These are phyloP conservation scores for Daedalea quercina DNA, from an alignment of 768 basidiomycete genomes.

Conservation along the genomic window DNA sequence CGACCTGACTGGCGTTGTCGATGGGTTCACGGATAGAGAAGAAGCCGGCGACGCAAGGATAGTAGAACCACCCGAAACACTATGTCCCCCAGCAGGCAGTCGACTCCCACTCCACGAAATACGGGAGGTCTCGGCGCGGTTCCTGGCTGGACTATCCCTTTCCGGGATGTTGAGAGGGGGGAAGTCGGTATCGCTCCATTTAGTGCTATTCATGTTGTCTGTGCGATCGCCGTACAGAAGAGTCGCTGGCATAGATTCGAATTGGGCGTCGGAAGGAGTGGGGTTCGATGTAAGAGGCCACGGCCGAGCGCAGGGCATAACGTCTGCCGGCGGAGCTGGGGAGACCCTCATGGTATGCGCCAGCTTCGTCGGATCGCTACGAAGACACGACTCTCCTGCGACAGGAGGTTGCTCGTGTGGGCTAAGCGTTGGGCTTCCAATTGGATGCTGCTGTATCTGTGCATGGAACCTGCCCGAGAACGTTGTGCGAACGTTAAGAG, in stretches of 20 bases:
- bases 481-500: background rate
- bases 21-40: conserved; percentile 14
- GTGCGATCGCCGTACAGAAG: too few relatives aligned
- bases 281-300: background rate
- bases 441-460: background rate
- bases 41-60: conserved; percentile 10
- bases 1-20: conserved; percentile 5
- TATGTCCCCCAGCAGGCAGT: background rate
- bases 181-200: conserved; percentile 13
- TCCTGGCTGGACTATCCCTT: too few relatives aligned
- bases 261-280: background rate
- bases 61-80: background rate
- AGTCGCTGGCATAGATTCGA: too few relatives aligned
- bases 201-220: conserved; percentile 1
- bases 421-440: background rate
- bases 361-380: too few relatives aligned
- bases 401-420: background rate
- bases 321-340: too few relatives aligned
- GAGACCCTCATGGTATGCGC: too few relatives aligned
- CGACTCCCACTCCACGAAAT: background rate
- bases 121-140: background rate
- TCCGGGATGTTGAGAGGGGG: conserved; percentile 8
- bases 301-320: too few relatives aligned
- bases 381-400: background rate
- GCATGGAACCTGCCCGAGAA: background rate